These are phyloP conservation scores for Starmera dryadoides DNA, from an alignment of 805 yeast genomes.

Conservation along the genomic window DNA sequence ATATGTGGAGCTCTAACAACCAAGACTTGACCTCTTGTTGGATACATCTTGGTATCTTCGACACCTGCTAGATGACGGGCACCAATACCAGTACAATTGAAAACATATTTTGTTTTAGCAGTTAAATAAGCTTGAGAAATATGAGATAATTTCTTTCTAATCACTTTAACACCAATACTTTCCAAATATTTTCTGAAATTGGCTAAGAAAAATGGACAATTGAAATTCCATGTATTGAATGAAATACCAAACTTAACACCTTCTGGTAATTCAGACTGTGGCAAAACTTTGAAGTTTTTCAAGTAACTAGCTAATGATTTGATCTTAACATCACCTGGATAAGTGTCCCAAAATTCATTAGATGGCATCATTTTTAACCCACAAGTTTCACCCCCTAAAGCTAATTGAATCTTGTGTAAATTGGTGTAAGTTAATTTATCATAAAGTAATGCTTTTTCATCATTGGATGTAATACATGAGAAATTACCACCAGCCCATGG, in stretches of 20 bases:
- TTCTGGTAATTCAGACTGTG: constrained; percentile 33
- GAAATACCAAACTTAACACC: constrained; percentile 51
- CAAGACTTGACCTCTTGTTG: constrained; percentile 77
- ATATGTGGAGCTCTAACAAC: constrained; percentile 66
- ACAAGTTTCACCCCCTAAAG: constrained; percentile 40
- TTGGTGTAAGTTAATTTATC: constrained; percentile 53
- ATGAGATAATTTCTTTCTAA: constrained; percentile 39
- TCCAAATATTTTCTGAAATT: constrained; percentile 39
- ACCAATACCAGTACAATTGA: constrained; percentile 76
- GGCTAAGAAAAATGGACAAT: constrained; percentile 55
- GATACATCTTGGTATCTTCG: constrained; percentile 51
- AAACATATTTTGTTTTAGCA: constrained; percentile 38
- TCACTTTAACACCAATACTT: constrained; percentile 42
- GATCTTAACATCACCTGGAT: constrained; percentile 40
- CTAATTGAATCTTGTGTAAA: constrained; percentile 32
- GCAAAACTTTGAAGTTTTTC: constrained; percentile 35
- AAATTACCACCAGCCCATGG: constrained; percentile 77
- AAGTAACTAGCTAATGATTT: constrained; percentile 41
- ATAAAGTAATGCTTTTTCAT: constrained; percentile 37
- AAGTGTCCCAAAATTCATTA: constrained; percentile 51
- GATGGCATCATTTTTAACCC: constrained; percentile 52
- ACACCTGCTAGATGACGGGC: constrained; percentile 61
- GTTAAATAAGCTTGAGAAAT: constrained; percentile 45
- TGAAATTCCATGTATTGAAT: constrained; percentile 62
- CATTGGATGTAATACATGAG: constrained; percentile 54